Evolutionary conservation across 2,329 filamentous ascomycete genomes (phyloP), one percentile per base, ranked within the genome.

Genomic region (Neopestalotiopsis sp.): DNA sequence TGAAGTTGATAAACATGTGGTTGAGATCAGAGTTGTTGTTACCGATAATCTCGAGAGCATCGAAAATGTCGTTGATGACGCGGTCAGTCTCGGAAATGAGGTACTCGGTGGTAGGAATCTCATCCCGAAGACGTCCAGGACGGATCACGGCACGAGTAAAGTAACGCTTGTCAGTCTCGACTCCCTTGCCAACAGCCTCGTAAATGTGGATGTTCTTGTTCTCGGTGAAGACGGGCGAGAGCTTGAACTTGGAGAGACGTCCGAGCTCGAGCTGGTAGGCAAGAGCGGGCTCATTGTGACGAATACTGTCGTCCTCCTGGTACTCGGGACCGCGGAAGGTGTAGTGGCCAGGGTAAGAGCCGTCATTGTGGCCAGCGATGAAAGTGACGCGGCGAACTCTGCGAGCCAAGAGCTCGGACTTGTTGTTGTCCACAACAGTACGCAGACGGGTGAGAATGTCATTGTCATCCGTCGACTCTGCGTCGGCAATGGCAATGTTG

Each of bases 1-100:
- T 96, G 85, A 99, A 99, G 89, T 99, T 98, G 88, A 99, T 96
- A 86, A 99, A 99, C 88, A 99, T 96, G 85, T 99, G 96, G 87
- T 99, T 99, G 79, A 99, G 88, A 86, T 99, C 96, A 65, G 96
- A 97, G 85, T 97, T 97, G 86, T 98, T 98, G 88, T 97, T 98
- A 78, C 96, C 96, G 78, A 98, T 97, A 76, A 99, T 98, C 87
- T 99, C 96, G 69, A 99, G 87, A 59, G 96, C 96, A 79, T 99
- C 96, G 66, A 98, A 90, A 77, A 99, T 98, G 79, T 99, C 96
- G 80, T 94, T 98, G 89, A 99, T 95, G 75, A 98, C 88, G 72
- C 96, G 92, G 78, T 99, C 95, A 52, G 95, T 95, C 85, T 99
- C 96, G 0, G 95, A 98, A 75, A 97, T 97, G 79, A 99, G 89